Evolutionary conservation across 2,329 filamentous ascomycete genomes (phyloP), one percentile per base, ranked within the genome.

Genomic region (Ophiostoma ulmi): DNA sequence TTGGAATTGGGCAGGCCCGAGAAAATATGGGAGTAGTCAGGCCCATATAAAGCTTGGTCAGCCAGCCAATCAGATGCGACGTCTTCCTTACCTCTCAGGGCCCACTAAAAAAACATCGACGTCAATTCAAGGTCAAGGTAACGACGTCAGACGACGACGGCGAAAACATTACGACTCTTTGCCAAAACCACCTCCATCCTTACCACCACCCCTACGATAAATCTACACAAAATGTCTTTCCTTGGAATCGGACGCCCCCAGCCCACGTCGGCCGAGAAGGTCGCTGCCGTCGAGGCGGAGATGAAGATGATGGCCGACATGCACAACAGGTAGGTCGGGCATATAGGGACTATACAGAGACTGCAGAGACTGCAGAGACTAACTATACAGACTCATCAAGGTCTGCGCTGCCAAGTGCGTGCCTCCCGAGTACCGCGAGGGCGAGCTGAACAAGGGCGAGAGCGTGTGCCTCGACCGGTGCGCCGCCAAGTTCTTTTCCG

Each of bases 381-480:
- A 48, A 67, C 48, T 0, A 39, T 5, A 2, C 75, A 96, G 93
- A 74, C 87, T 98, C 74, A 90, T 93, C 78, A 89, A 92, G 81
- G 91, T 92, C 74, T 99, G 95, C 88, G 89, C 91, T 75, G 89
- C 91, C 80, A 99, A 99, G 85, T 99, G 95, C 83, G 88, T 99
- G 76, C 94, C 94, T 73, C 86, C 84, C 78, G 89, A 94, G 77
- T 99, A 98, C 88, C 93, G 93, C 80, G 95, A 99, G 84, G 89
- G 88, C 80, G 94, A 99, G 77, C 89, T 99, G 78, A 97, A 97
- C 88, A 99, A 99, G 85, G 96, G 94, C 86, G 95, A 99, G 83
- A 93, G 91, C 76, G 95, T 99, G 77, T 99, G 96, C 84, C 89
- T 99, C 76, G 95, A 99, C 84, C 92, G 95, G 78, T 99, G 96